Conservation (phyloP, 1,284 basidiomycete species). For the Retiboletus fuscus region DNA sequence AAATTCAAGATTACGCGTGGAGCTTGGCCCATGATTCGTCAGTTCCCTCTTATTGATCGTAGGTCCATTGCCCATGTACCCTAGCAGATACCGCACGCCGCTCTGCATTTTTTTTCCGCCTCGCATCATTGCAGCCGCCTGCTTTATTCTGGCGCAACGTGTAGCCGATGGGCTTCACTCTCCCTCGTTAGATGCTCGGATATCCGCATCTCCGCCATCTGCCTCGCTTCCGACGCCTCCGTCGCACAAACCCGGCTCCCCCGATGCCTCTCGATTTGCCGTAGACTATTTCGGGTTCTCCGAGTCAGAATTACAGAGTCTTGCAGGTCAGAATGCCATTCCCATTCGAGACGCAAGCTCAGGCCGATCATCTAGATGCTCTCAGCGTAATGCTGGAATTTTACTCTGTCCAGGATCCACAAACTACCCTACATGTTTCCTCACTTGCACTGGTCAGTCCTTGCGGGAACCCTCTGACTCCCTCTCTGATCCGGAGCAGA, state of each 20-base stretch:
- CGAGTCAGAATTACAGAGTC: slow-evolving; percentile 64
- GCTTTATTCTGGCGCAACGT: slow-evolving; percentile 78
- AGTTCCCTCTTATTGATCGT: slow-evolving; percentile 48
- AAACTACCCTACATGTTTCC: slow-evolving; percentile 61
- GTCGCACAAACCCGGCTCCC: slow-evolving; percentile 76
- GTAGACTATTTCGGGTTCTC: slow-evolving; percentile 74
- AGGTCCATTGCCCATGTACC: slow-evolving; percentile 25
- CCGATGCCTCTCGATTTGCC: slow-evolving; percentile 73
- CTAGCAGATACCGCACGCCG: slow-evolving; percentile 76
- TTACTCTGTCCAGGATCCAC: slow-evolving; percentile 70
- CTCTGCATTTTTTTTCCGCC: slow-evolving; percentile 76
- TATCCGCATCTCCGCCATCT: slow-evolving; percentile 69
- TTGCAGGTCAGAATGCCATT: slow-evolving; percentile 64
- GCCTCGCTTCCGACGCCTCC: slow-evolving; percentile 79
- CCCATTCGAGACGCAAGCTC: slow-evolving; percentile 25
- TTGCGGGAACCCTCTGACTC: slow-evolving; percentile 15
- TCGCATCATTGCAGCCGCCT: slow-evolving; percentile 76
- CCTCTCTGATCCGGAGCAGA: slow-evolving; percentile 32
- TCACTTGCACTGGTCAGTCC: slow-evolving; percentile 63
- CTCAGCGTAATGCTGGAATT: slow-evolving; percentile 78
- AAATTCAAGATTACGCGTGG: slow-evolving; percentile 81
- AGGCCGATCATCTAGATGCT: slow-evolving; percentile 59
- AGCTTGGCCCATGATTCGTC: slow-evolving; percentile 87
- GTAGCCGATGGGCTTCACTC: slow-evolving; percentile 77
- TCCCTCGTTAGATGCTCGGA: slow-evolving; percentile 75